Evolutionary conservation across 2,329 filamentous ascomycete species (phyloP), one percentile per base, ranked within the genome.

Genomic region (Fusarium irregulare): DNA sequence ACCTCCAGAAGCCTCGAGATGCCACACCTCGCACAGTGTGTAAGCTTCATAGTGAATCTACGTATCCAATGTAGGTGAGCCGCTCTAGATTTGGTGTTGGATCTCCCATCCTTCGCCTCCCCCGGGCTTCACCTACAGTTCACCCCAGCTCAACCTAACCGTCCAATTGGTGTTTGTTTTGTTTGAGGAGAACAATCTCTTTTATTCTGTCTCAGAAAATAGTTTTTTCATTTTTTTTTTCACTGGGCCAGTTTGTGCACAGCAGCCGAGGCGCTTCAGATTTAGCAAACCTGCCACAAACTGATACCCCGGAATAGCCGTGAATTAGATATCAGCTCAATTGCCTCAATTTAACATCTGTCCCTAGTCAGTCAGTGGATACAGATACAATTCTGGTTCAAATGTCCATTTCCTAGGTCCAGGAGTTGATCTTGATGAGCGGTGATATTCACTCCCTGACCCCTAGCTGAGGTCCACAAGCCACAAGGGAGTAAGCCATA

Each of bases 401-500:
- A 21, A 58, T 65, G 60, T 40, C 63, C 58, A 65, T 72, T 54
- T 9, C 13, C 25, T 32, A 44, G 20, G 60, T 57, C 73, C 49
- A 72, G 63, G 60, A 60, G 64, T 74, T 67, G 58, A 66, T 53
- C 34, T n/a, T 37, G 18, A 37, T 37, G 34, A 37, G 55, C 51
- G 45, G 55, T 53, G 45, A 64, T 71, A 66, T 71, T 54, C 59
- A 60, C 65, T 46, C 58, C 63, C 53, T 58, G 57, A n/a, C 56
- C 69, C 64, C 62, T 34, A 56, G 13, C 44, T 56, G 41, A 60
- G 63, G 55, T 66, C 66, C 71, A 76, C 70, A 48, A 47, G 60
- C 65, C 53, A 60, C 72, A 74, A 75, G 72, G 70, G 64, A 72
- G 66, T 40, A 25, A 63, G 56, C 70, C 60, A 64, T 47, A 11